These are phyloP conservation scores for Strigomonas galati DNA, from an alignment of 208 protist genomes.

Conservation along the genomic window DNA sequence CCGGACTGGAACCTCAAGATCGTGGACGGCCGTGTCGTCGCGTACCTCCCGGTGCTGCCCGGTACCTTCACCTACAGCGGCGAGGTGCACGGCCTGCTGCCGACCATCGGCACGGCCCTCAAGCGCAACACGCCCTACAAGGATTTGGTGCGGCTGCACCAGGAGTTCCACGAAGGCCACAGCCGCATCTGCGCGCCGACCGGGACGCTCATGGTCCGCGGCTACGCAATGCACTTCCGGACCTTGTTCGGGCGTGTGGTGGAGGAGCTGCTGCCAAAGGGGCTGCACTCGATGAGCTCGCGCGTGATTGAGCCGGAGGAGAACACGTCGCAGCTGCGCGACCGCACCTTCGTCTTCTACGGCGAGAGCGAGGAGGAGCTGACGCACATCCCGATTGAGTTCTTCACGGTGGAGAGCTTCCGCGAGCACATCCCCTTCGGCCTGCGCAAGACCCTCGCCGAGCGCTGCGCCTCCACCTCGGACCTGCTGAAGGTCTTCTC, in stretches of 20 bases:
- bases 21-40: conserved; percentile 78
- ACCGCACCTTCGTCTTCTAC: conserved; percentile 89
- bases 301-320: conserved; percentile 86
- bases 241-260: conserved; percentile 89
- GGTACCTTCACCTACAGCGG: conserved; percentile 79
- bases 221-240: conserved; percentile 82
- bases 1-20: conserved; percentile 75
- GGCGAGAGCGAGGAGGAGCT: conserved; percentile 73
- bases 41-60: conserved; percentile 75
- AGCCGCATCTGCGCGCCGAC: conserved; percentile 52
- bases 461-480: conserved; percentile 50
- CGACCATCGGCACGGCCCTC: conserved; percentile 83
- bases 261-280: conserved; percentile 81
- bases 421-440: conserved; percentile 87
- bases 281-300: conserved; percentile 82
- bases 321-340: conserved; percentile 27
- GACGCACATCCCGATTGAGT: conserved; percentile 88
- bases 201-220: conserved; percentile 79
- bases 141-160: conserved; percentile 85
- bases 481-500: conserved; percentile 78
- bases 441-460: conserved; percentile 79
- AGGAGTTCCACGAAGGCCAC: conserved; percentile 64
- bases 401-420: conserved; percentile 91
- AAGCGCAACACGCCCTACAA: conserved; percentile 69
- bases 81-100: conserved; percentile 83